Base-by-base conservation (phyloP, 1,284 basidiomycete species). In the Salmacisia buchloeana region DNA sequence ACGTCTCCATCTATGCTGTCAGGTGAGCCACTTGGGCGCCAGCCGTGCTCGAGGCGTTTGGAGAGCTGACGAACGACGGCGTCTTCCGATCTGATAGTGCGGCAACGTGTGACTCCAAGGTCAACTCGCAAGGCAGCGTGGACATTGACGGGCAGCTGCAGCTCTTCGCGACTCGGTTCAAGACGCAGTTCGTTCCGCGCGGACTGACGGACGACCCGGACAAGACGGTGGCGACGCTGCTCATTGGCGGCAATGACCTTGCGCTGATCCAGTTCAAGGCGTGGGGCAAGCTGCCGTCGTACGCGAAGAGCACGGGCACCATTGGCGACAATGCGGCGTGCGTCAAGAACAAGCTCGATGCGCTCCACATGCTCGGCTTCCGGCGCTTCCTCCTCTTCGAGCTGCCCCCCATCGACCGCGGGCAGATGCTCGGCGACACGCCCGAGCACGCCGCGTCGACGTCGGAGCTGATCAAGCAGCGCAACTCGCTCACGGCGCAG, bases 301-400 rank as follows among this genome's bases (percentile, higher is more conserved):
- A 18, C 15, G 49, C 25, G 3, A 29, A 9, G 15, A 33, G 29
- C 6, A 54, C 27, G 49, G 49, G 49, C 29, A 54, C 25, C 29
- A 27, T 31, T n/a, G 29, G 34, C 27, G 49, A 54, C 27, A 13
- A 1, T 1, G 12, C 49, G 25, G n/a, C 27, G 29, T 54, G 49
- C 49, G 27, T 54, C 0, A 54, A 31, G 49, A 54, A 18, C 27
- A 29, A 54, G 27, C 29, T 54, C 13, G 13, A 54, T 31, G 13
- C 2, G 29, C n/a, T 54, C 29, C 49, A 54, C 49, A 54, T 12
- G 27, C 29, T 54, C 29, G 49, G 49, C 21, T 54, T 54, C 49
- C 49, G 49, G 15, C 49, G 49, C 5, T 54, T 54, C 27, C 29
- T 33, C 29, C 49, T 54, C 27, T 54, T 54, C 49, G 29, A 54